Conservation (phyloP, 2,329 filamentous ascomycete species). For the Camillea tinctor region DNA sequence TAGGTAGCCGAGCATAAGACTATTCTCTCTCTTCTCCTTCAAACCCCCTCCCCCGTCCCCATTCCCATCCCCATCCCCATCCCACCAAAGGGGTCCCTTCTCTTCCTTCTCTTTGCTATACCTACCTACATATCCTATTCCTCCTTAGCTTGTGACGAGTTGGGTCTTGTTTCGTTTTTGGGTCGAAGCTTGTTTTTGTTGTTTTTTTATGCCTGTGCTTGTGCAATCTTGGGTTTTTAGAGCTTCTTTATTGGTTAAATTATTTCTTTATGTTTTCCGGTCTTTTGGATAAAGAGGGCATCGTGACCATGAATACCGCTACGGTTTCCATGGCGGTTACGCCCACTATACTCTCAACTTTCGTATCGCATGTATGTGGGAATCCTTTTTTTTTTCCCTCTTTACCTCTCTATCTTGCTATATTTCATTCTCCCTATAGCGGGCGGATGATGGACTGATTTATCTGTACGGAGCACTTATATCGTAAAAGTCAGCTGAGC, state of each 20-base stretch:
- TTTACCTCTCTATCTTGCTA: not conserved
- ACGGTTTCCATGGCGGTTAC: constrained; percentile 81
- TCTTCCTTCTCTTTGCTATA: not conserved
- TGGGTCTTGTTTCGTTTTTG: not conserved
- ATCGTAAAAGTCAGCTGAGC: not conserved
- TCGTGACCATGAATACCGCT: constrained; percentile 59
- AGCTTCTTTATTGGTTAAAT: too few species aligned
- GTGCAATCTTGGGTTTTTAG: not conserved
- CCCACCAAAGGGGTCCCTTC: not conserved
- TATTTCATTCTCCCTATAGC: not conserved
- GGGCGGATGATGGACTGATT: not conserved
- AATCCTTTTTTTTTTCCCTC: not conserved
- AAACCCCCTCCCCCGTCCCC: too few species aligned
- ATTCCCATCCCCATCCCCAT: too few species aligned
- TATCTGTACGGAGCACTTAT: not conserved
- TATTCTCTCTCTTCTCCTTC: not conserved
- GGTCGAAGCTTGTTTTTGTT: too few species aligned
- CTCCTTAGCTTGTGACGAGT: not conserved
- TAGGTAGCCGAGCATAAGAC: not conserved
- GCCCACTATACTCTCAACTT: constrained; percentile 82
- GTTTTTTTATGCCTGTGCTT: not conserved
- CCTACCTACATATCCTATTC: too few species aligned
- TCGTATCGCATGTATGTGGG: constrained; percentile 74
- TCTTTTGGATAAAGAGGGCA: constrained; percentile 1
- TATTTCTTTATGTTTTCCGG: not conserved